Evolutionary conservation across 176 grass and related monocot species (phyloP).

Genomic region (Avena eriantha): DNA sequence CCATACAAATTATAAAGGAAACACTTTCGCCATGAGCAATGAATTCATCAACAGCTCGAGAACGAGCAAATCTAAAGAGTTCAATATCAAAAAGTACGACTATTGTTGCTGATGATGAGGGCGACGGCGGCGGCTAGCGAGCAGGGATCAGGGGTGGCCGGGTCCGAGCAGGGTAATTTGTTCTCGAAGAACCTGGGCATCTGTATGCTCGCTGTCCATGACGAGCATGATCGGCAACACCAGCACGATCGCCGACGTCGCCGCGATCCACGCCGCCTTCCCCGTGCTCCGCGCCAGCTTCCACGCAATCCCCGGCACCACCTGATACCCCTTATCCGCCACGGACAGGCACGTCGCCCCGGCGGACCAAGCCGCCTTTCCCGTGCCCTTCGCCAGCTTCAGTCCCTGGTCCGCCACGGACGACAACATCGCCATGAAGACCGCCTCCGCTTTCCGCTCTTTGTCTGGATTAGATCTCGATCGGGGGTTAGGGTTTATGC

Average conservation of each 20-base stretch:
- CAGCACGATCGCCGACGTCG: slow-evolving; percentile 56
- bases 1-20: too few relatives aligned
- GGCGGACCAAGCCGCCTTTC: not conserved
- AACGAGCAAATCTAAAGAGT: too few relatives aligned
- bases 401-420: slow-evolving; percentile 2
- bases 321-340: slow-evolving; percentile 13
- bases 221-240: slow-evolving; percentile 43
- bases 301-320: slow-evolving; percentile 8
- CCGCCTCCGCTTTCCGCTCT: not conserved
- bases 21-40: too few relatives aligned
- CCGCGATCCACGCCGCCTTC: slow-evolving; percentile 62
- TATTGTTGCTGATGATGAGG: not conserved
- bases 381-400: not conserved
- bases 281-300: slow-evolving; percentile 64
- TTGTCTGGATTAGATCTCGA: not conserved
- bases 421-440: not conserved
- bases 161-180: not conserved
- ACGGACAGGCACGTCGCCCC: slow-evolving; percentile 10
- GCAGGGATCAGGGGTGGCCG: not conserved
- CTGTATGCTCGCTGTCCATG: slow-evolving; percentile 42
- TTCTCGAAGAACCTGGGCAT: not conserved
- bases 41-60: too few relatives aligned
- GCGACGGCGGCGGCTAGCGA: not conserved
- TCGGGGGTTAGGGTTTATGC: not conserved
- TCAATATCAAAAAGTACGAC: too few relatives aligned